Base-by-base conservation (phyloP, 2,329 filamentous ascomycete genomes). In the Paradendryphiella salina region DNA sequence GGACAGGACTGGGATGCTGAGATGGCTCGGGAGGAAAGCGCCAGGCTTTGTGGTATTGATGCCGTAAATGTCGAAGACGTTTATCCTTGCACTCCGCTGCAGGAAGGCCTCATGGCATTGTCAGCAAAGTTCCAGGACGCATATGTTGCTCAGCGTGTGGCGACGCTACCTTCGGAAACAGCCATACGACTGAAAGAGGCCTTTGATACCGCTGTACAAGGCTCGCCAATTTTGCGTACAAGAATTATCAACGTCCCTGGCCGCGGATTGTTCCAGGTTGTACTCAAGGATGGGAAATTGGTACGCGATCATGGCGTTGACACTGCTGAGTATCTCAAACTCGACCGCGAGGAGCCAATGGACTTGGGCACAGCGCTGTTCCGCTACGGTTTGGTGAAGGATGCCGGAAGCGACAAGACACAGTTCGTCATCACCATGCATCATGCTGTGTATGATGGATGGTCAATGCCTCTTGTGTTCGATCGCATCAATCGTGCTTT, bases 381-480 rank as follows among this genome's bases (percentile, higher is more conserved):
- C 42, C 67, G 73, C 11, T 75, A 71, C 40, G 73, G 68, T 9
- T 57, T 77, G 7, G 55, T 75, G 4, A 64, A 56, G 13, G 50
- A 66, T 20, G 32, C 44, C 4, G 57, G 40, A 17, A 60, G 37
- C 18, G 61, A 61, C 15, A 65, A 64, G 18, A 58, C 58, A 2
- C 74, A 78, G 55, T 76, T 82, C 14, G 71, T 80, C 3, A 78
- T 78, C 69, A 77, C 77, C 0, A 74, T 79, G 42, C 79, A 82
- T 50, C 79, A 82, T 45, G 77, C 77, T 4, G 66, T 82, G 1
- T 82, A 81, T 52, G 80, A 82, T 63, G 80, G 79, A 8, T 75
- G 72, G 72, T 74, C 71, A 1, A 69, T 71, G 63, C 70, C 71
- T 20, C 59, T 73, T 3, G 62, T 73, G 2, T 60, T 73, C 15